Base-by-base conservation (phyloP, 768 basidiomycete genomes). In the button mushroom (Agaricus bisporus) region DNA sequence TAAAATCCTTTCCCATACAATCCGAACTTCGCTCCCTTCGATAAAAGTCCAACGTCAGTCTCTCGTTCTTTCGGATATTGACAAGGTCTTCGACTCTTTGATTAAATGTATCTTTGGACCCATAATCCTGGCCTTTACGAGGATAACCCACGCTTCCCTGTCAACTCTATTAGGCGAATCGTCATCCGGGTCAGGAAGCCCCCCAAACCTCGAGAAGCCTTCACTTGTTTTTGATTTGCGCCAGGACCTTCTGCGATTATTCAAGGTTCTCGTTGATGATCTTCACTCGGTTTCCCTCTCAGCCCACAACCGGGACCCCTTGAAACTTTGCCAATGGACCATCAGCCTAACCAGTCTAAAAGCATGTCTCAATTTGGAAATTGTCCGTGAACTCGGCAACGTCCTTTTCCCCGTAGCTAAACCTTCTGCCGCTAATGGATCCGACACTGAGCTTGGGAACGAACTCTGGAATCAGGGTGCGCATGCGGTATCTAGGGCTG, bases 341-440 rank as follows among this genome's bases (percentile, higher is more conserved):
- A 18, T 48, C 47, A 54, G 39, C 10, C 18, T 54, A n/a, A 41
- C 53, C 28, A 48, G 39, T 37, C 41, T 54, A 28, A 54, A 42
- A 10, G 53, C 46, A 8, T 63, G 72, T n/a, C 61, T 76, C 53
- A 65, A 72, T 26, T 56, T 77, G 56, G 68, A 68, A 54, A 64
- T 70, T 9, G 56, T 74, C 36, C 70, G 70, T 37, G 71, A 77
- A 56, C 60, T 80, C 18, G 61, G 68, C 42, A 57, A 59, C 41
- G 64, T 71, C 49, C 64, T 72, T 11, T 55, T 59, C 28, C 46
- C 53, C 48, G 41, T 26, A 12, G 37, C 18, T 41, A 45, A 46
- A 18, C 44, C 6, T 14, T 20, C 22, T 29, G 41, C 22, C 18
- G 43, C 25, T 26, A 41, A 41, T 20, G 45, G 26, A 4, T 7